Evolutionary conservation across 306 rosid genomes (phyloP), one percentile per base, ranked within the genome.

Genomic region (Nissolia schottii): DNA sequence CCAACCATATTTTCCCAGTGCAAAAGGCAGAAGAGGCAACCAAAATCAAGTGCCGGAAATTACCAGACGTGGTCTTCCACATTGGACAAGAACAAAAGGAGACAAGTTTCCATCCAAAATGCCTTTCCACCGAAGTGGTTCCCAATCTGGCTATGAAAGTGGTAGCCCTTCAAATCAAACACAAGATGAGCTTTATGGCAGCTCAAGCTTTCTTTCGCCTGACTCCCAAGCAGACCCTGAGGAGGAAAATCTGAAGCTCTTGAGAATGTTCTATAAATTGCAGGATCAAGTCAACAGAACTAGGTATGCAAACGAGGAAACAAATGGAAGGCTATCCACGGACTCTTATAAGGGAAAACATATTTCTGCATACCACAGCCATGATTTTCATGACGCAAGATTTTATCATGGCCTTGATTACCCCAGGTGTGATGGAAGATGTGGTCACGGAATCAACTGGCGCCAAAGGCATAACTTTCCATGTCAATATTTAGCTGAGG

Each of bases 211-310:
- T 74, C 85, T 73, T 56, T 85, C 95, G 66, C 80, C 84, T n/a
- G 89, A 76, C 38, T 71, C 55, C 49, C 51, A 56, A 19, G 86
- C 78, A 64, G 86, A 84, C 48, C 84, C 85, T 73, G 95, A 84
- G 48, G 90, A 80, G 24, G 90, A 88, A 77, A 87, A 88, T 90
- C 53, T 81, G 85, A 84, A 77, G 69, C 73, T 95, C 68, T 50
- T 95, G 84, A 83, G 82, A 80, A 87, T 95, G 85, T 81, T 89
- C 61, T 65, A 81, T 73, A 92, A 87, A 75, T 53, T 94, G 92
- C 95, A 91, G 85, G 77, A 89, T 70, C 88, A 88, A 75, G 86
- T 89, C 67, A 76, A 81, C 79, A 78, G 69, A 69, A 79, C 84
- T 60, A 61, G 67, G 77, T 71, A 53, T 57, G 48, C 70, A 22